These are phyloP conservation scores for Pichia sp. DNA, from an alignment of 1,139 yeast species.

Conservation along the genomic window DNA sequence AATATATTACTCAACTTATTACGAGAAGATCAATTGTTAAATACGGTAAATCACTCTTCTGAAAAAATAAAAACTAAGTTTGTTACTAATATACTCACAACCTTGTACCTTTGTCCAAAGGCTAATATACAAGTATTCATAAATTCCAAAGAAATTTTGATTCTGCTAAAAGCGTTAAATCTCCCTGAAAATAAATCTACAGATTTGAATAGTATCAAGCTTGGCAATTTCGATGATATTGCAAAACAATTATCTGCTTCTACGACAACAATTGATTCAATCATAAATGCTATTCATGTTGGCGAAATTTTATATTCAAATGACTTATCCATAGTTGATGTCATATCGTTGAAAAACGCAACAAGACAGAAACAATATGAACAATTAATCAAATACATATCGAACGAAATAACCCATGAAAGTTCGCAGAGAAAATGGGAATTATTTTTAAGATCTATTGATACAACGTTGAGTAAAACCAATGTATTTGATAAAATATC, in stretches of 20 bases:
- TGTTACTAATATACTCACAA: constrained; percentile 17
- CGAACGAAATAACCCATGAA: constrained; percentile 23
- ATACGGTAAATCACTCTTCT: constrained; percentile 1
- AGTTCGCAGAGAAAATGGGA: constrained; percentile 32
- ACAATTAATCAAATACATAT: constrained; percentile 21
- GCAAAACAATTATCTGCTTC: constrained; percentile 1
- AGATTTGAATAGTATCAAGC: neutral
- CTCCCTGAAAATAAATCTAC: constrained; percentile 1
- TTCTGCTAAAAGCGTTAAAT: constrained; percentile 12
- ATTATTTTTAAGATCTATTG: constrained; percentile 31
- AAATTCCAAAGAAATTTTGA: constrained; percentile 24
- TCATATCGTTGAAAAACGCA: constrained; percentile 32
- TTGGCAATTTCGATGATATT: neutral
- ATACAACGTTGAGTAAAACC: constrained; percentile 32
- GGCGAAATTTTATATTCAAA: constrained; percentile 41
- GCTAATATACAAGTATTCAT: constrained; percentile 22
- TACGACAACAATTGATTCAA: constrained; percentile 18
- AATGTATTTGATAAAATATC: constrained; percentile 27
- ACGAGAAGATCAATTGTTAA: constrained; percentile 19
- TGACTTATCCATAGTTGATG: constrained; percentile 36
- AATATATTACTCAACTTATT: constrained; percentile 15
- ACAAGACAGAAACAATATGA: constrained; percentile 16
- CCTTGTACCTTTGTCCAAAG: constrained; percentile 22
- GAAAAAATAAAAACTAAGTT: constrained; percentile 9
- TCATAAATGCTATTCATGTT: constrained; percentile 30